phyloP scores from a whole-genome alignment of 331 rosid genomes.

The Pyracantha coccinea region DNA sequence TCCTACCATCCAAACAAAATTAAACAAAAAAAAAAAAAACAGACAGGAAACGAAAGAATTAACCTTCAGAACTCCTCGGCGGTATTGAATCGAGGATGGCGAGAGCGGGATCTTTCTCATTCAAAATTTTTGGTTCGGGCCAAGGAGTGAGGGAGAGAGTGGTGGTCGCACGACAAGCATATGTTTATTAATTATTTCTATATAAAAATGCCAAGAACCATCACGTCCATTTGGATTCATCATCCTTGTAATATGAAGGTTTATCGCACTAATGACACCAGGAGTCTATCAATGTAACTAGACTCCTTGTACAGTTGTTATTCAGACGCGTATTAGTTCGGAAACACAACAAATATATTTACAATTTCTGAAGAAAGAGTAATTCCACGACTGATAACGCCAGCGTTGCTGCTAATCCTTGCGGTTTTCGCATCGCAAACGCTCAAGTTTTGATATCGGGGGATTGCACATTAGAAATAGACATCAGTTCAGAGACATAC shows the following conservation, averaged over 20 bases:
- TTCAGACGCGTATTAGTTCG: not conserved
- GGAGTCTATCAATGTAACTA: not conserved
- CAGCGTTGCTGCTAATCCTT: no score
- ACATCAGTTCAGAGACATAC: slow-evolving; percentile 52
- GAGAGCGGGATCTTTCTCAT: no score
- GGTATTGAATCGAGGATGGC: no score
- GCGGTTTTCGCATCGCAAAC: not conserved
- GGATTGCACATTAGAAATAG: slow-evolving; percentile 25
- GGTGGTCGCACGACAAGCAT: no score
- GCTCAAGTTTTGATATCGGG: slow-evolving; percentile 32
- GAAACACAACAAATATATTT: not conserved
- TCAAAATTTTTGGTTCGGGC: no score
- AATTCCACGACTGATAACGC: not conserved
- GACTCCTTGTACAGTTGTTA: not conserved
- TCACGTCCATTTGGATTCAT: not conserved
- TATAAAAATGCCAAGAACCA: not conserved
- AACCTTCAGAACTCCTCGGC: no score
- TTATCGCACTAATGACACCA: not conserved
- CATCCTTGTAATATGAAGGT: not conserved
- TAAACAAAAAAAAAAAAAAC: no score
- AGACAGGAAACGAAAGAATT: no score
- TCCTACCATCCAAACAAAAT: no score
- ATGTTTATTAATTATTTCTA: no score
- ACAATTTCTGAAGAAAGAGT: not conserved
- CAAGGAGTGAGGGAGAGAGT: no score